Evolutionary conservation across 441 rosid genomes (phyloP), one percentile per base, ranked within the genome.

Genomic region (Populus tomentosa): DNA sequence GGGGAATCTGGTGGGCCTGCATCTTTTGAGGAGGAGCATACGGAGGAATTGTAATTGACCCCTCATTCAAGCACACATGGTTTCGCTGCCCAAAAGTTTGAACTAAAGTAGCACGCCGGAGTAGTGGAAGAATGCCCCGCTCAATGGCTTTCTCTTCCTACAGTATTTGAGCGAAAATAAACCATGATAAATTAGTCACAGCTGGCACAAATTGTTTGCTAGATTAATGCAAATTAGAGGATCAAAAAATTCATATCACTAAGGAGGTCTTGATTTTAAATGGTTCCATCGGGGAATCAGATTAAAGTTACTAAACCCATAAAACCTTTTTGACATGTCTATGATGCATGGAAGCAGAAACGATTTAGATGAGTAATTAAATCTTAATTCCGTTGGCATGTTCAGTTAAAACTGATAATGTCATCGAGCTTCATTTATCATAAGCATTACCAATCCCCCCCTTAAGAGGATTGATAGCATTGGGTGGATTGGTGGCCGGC

Each of bases 61-160:
- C 97, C 33, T 88, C 81, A 20, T 91, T 92, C 81, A 91, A 84
- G 87, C 97, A 92, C 30, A 94, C 97, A 76, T 94, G 97, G 82
- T 94, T 94, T 75, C 89, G 80, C 75, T 94, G 98, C 71, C 98
- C 98, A 81, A 94, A 92, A 23, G 98, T 94, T 75, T 94, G 98
- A 77, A 92, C 98, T 82, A 94, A 82, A 26, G 97, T 89, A 75
- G 98, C 95, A 16, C 90, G 92, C 50, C 73, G 87, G 75, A 89
- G 97, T 42, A 91, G 78, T 7, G 93, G 89, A 77, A 94, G 94
- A 36, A 94, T 92, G 56, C 98, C 98, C 50, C 97, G 81, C 76
- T 92, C 86, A 62, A 92, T 83, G 4, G 97, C 98, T 84, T 90
- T 94, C 90, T 94, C 98, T 82, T 94, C 98, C 95, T 94, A 80